These are phyloP conservation scores for Lactifluus piperatus DNA, from an alignment of 768 basidiomycete genomes.

Conservation along the genomic window DNA sequence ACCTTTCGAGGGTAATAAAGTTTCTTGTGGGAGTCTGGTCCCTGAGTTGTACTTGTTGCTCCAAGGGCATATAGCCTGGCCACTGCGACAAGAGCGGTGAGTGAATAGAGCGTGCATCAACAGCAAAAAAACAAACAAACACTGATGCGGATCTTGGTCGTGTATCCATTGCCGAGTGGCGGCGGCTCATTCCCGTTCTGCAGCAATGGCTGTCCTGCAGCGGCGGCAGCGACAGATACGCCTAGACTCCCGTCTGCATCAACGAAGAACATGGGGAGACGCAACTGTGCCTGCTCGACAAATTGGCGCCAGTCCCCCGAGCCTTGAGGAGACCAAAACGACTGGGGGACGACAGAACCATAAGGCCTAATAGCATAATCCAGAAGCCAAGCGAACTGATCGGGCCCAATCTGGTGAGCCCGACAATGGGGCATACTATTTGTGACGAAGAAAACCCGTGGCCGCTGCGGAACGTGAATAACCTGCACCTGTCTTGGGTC, in stretches of 20 bases:
- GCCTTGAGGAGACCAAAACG: constrained; percentile 9
- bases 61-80: constrained; percentile 5
- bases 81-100: constrained; percentile 5
- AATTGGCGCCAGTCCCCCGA: constrained; percentile 14
- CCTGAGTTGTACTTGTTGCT: constrained; percentile 8
- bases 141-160: no score
- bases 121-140: background rate
- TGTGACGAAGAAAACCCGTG: no score
- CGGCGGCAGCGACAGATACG: constrained; percentile 7
- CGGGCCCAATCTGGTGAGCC: background rate
- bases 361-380: background rate
- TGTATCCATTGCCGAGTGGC: no score
- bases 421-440: no score
- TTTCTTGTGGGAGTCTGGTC: background rate
- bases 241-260: no score
- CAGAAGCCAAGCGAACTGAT: background rate
- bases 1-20: no score
- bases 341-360: constrained; percentile 14
- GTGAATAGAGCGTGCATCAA: background rate
- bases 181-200: background rate
- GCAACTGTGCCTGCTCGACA: constrained; percentile 8
- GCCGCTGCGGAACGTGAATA: no score
- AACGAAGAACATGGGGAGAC: constrained; percentile 12
- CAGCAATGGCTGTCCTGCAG: constrained; percentile 1
- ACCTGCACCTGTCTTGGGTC: no score